These are phyloP conservation scores for Eucommia ulmoides DNA, from an alignment of 257 asterid genomes.

Conservation along the genomic window DNA sequence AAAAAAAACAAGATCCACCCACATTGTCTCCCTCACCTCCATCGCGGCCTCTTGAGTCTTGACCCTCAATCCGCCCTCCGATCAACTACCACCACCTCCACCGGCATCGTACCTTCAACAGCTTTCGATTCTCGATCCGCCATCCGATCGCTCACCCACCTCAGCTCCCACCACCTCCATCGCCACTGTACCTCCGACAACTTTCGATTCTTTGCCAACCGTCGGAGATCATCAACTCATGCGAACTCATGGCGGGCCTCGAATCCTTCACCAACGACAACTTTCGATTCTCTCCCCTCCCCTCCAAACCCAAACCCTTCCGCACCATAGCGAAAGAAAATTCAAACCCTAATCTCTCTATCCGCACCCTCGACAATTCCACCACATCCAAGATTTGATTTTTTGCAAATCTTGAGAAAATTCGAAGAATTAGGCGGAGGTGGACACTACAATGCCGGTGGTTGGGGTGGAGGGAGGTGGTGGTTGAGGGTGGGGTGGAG, in stretches of 20 bases:
- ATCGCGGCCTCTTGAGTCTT: slow-evolving; percentile 70
- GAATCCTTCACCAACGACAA: slow-evolving; percentile 41
- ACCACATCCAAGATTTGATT: neutral
- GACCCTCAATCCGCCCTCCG: too few relatives aligned
- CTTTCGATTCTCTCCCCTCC: slow-evolving; percentile 33
- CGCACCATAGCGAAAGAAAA: slow-evolving; percentile 10
- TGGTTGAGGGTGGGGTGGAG: too few relatives aligned
- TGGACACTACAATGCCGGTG: too few relatives aligned
- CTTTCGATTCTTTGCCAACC: slow-evolving; percentile 31
- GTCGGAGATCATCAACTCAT: slow-evolving; percentile 55
- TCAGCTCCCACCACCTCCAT: too few relatives aligned
- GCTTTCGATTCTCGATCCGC: slow-evolving; percentile 59
- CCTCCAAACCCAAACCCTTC: neutral
- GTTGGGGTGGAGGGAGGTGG: too few relatives aligned
- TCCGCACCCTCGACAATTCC: neutral
- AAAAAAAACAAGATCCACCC: too few relatives aligned
- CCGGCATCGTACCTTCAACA: too few relatives aligned
- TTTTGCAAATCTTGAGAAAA: too few relatives aligned
- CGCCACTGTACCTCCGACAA: slow-evolving; percentile 31
- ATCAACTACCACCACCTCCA: too few relatives aligned
- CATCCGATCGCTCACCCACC: slow-evolving; percentile 12
- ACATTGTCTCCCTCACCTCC: slow-evolving; percentile 94
- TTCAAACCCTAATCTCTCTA: slow-evolving; percentile 18
- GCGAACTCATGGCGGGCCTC: slow-evolving; percentile 92
- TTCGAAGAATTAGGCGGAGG: too few relatives aligned